Conservation (phyloP, 805 yeast species). For the Wickerhamomyces ciferrii region DNA sequence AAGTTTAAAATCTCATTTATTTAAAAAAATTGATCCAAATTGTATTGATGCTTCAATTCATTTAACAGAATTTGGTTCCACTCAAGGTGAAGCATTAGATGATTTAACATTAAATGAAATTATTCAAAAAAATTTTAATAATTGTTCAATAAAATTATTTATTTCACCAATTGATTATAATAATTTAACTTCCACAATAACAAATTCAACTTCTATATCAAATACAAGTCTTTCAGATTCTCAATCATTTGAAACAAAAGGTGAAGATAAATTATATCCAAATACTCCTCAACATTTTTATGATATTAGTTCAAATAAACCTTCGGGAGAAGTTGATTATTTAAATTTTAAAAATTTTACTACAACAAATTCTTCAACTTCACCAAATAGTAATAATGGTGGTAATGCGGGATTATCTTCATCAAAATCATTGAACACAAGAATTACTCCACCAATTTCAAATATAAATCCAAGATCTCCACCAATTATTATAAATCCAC, state of each 20-base stretch:
- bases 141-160: slow-evolving; percentile 29
- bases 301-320: slow-evolving; percentile 34
- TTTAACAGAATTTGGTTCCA: slow-evolving; percentile 64
- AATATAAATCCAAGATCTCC: neutral
- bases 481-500: neutral
- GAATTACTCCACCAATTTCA: neutral
- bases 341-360: slow-evolving; percentile 42
- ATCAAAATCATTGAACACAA: neutral
- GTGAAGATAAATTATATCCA: slow-evolving; percentile 39
- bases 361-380: slow-evolving; percentile 1
- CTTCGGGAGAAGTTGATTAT: slow-evolving; percentile 39
- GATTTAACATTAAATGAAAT: slow-evolving; percentile 37
- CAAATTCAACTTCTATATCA: slow-evolving; percentile 22
- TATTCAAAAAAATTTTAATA: slow-evolving; percentile 30
- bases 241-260: slow-evolving; percentile 45
- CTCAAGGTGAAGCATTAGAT: slow-evolving; percentile 51
- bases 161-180: slow-evolving; percentile 22
- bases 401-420: neutral
- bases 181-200: neutral
- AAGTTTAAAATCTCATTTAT: slow-evolving; percentile 35
- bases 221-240: slow-evolving; percentile 42
- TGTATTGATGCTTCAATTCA: slow-evolving; percentile 35
- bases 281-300: slow-evolving; percentile 67
- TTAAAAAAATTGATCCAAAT: slow-evolving; percentile 27
- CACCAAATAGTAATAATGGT: neutral